Conservation (phyloP, 2,329 filamentous ascomycete genomes). For the Neospermospora avenae region DNA sequence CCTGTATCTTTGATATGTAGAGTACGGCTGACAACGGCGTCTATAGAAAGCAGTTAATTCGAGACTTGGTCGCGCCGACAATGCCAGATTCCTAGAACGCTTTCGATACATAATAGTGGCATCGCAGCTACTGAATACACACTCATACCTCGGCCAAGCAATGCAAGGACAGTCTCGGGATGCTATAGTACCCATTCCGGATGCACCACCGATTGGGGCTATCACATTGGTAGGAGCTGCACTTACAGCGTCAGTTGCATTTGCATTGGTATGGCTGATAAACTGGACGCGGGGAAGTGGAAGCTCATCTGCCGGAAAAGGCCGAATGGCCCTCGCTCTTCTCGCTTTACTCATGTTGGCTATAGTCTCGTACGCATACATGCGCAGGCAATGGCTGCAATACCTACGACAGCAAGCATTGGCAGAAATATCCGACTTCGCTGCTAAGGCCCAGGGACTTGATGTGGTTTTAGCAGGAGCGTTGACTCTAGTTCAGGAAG, state of each 20-base stretch:
- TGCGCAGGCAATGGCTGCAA: conserved; percentile 77
- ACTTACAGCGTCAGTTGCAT: conserved; percentile 60
- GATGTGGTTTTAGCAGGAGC: conserved; percentile 75
- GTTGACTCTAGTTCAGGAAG: conserved; percentile 82
- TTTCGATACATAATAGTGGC: conserved; percentile 93
- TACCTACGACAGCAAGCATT: conserved; percentile 74
- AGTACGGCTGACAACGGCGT: conserved; percentile 5
- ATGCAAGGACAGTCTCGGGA: conserved; percentile 27
- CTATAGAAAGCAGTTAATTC: conserved; percentile 65
- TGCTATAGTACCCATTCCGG: conserved; percentile 15
- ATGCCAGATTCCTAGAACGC: conserved; percentile 81
- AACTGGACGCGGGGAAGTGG: conserved; percentile 63
- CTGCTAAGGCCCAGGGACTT: conserved; percentile 74
- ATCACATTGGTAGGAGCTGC: conserved; percentile 64
- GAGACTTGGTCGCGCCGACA: conserved; percentile 72
- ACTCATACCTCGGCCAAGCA: conserved; percentile 49
- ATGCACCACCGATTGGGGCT: conserved; percentile 35
- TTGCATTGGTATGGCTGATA: conserved; percentile 57
- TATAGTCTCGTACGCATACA: conserved; percentile 64
- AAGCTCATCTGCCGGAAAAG: conserved; percentile 52
- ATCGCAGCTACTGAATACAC: conserved; percentile 79
- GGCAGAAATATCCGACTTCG: conserved; percentile 63
- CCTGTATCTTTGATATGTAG: conserved; percentile 9
- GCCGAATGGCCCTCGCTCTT: conserved; percentile 47
- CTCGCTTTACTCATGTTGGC: conserved; percentile 50